Conservation (phyloP, 495 filamentous ascomycete genomes). For the Amphirosellinia nigrospora region DNA sequence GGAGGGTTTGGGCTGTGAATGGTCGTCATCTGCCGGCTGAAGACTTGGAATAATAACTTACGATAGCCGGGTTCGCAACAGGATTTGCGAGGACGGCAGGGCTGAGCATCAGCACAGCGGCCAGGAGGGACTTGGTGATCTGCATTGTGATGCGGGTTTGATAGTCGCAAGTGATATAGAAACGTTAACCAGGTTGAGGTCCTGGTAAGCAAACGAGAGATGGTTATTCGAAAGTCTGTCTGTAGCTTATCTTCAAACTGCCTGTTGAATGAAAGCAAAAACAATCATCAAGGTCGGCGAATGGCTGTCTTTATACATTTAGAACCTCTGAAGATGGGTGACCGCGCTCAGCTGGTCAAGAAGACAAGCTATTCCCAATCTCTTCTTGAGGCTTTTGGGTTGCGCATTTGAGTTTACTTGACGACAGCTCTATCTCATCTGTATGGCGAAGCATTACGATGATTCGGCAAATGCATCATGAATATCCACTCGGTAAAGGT, state of each 20-base stretch:
- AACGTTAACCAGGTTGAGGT: neutral
- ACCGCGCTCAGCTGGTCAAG: neutral
- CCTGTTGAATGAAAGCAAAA: neutral
- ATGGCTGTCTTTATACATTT: constrained; percentile 10
- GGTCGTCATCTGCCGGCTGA: neutral
- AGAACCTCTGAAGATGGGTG: neutral
- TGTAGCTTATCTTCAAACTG: neutral
- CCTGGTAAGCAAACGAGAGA: neutral
- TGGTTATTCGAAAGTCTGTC: neutral
- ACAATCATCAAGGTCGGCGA: neutral
- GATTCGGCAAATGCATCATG: constrained; percentile 21
- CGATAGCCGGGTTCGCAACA: constrained; percentile 3
- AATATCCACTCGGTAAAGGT: constrained; percentile 1
- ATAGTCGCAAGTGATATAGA: neutral
- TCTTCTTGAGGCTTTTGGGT: neutral
- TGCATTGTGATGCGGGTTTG: constrained; percentile 27
- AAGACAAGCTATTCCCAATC: neutral
- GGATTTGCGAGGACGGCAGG: constrained; percentile 33
- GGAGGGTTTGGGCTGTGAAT: neutral
- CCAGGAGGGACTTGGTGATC: constrained; percentile 34
- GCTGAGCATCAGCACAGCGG: constrained; percentile 33
- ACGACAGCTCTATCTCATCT: constrained; percentile 25
- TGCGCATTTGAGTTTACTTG: constrained; percentile 23
- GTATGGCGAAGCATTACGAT: neutral
- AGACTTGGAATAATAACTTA: neutral